phyloP scores from a whole-genome alignment of 2,329 filamentous ascomycete genomes.

The Fusarium xylarioides region DNA sequence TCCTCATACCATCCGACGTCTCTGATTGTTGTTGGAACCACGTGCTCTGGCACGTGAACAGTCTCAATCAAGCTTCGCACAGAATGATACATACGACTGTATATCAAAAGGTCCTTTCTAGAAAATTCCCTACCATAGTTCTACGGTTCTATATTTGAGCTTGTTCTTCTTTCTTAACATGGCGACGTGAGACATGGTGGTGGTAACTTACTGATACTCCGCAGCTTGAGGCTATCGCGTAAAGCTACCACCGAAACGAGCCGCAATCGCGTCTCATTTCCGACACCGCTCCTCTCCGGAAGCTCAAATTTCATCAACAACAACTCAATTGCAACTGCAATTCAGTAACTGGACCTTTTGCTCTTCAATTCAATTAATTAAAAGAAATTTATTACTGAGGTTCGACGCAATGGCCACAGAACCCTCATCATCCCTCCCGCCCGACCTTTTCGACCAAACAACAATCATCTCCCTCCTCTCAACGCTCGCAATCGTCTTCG shows the following conservation, averaged over 20 bases:
- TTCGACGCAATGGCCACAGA: constrained; percentile 15
- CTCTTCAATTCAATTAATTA: background rate
- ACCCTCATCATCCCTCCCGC: constrained; percentile 52
- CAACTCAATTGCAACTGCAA: background rate
- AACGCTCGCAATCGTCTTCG: constrained; percentile 60
- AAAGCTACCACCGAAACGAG: background rate
- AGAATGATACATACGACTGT: background rate
- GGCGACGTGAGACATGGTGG: background rate
- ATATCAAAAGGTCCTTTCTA: background rate
- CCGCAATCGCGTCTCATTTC: background rate
- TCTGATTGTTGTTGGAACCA: background rate
- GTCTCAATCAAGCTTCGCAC: background rate
- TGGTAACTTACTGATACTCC: background rate
- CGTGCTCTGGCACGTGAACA: background rate
- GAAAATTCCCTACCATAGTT: background rate
- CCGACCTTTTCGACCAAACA: constrained; percentile 67
- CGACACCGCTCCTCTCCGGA: constrained; percentile 14
- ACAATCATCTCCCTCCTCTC: constrained; percentile 67
- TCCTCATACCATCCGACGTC: background rate
- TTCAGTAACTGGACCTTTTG: background rate
- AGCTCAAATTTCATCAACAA: background rate
- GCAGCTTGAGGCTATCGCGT: background rate
- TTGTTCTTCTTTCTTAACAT: background rate
- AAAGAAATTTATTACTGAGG: background rate
- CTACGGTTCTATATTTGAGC: background rate